Percentiles rank a stretch among this genome's conserved stretches.
These are phyloP conservation scores for Friedmanniomyces endolithicus DNA, from an alignment of 495 filamentous ascomycete genomes.

Conservation along the genomic window DNA sequence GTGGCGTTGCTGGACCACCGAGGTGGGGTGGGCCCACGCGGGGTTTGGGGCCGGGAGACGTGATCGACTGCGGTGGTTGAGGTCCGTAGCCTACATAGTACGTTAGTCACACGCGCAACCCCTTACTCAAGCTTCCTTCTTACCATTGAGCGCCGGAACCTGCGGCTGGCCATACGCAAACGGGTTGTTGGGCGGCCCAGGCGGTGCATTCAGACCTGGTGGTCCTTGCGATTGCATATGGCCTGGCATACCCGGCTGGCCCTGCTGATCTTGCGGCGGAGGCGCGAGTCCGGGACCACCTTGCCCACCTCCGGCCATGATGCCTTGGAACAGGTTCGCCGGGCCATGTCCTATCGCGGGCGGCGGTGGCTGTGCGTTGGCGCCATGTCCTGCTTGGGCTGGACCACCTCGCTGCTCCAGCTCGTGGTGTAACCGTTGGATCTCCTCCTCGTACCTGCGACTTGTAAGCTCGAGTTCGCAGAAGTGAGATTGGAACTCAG, in stretches of 20 bases:
- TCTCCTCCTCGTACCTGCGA: conserved; percentile 81
- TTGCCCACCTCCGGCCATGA: conserved; percentile 86
- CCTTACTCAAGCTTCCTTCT: conserved; percentile 19
- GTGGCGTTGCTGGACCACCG: conserved; percentile 64
- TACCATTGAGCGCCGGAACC: conserved; percentile 55
- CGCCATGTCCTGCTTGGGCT: conserved; percentile 41
- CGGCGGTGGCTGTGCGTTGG: conserved; percentile 68
- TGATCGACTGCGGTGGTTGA: conserved; percentile 67
- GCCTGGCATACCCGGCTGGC: conserved; percentile 24
- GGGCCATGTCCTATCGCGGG: conserved; percentile 83
- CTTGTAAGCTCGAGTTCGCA: not conserved
- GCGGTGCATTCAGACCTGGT: conserved; percentile 29
- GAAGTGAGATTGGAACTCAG: not conserved
- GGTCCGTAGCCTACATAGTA: conserved; percentile 44
- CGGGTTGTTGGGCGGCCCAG: conserved; percentile 28
- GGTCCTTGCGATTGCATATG: conserved; percentile 24
- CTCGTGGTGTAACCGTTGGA: conserved; percentile 71
- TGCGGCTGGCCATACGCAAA: conserved; percentile 28
- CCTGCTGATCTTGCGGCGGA: conserved; percentile 48
- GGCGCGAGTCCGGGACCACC: conserved; percentile 77
- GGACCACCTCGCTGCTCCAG: conserved; percentile 69
- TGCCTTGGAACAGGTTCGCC: conserved; percentile 83
- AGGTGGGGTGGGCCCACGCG: conserved; percentile 34
- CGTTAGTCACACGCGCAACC: not conserved
- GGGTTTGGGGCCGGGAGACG: conserved; percentile 70